Evolutionary conservation across 352 stramenopile species (phyloP).

Genomic region (Globisporangium yorkense): DNA sequence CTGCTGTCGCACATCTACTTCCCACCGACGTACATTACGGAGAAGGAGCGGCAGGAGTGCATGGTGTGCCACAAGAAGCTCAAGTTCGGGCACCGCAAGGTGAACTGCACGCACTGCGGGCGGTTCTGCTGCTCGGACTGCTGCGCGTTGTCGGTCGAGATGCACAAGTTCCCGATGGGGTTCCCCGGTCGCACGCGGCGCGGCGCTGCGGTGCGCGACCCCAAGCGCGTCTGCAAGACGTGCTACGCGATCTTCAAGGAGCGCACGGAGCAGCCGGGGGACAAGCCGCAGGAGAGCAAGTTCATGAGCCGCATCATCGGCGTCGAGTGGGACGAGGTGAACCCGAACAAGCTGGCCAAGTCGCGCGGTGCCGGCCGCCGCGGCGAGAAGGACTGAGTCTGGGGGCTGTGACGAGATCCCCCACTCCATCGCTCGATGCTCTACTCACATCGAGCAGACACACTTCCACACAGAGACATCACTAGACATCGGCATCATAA

Average conservation of each 20-base stretch:
- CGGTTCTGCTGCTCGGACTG: slow-evolving; percentile 73
- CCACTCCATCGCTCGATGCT: neutral
- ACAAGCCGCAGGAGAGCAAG: slow-evolving; percentile 50
- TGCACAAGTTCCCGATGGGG: slow-evolving; percentile 80
- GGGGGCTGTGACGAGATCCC: neutral
- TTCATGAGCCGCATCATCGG: slow-evolving; percentile 82
- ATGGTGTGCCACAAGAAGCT: slow-evolving; percentile 87
- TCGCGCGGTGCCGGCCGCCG: slow-evolving; percentile 42
- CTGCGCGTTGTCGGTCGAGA: slow-evolving; percentile 55
- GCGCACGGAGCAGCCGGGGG: slow-evolving; percentile 46
- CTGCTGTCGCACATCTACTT: slow-evolving; percentile 85
- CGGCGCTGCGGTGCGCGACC: slow-evolving; percentile 52
- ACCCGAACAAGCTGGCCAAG: slow-evolving; percentile 74
- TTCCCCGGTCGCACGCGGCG: slow-evolving; percentile 72
- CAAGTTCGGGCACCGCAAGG: slow-evolving; percentile 81
- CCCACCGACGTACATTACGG: slow-evolving; percentile 80
- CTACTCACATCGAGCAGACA: neutral
- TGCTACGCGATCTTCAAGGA: slow-evolving; percentile 85
- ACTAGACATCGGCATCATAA: neutral
- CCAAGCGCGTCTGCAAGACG: slow-evolving; percentile 82
- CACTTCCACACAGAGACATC: neutral
- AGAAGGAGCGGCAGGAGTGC: slow-evolving; percentile 77
- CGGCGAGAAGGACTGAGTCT: slow-evolving; percentile 38
- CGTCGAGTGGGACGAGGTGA: slow-evolving; percentile 88
- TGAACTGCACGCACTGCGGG: slow-evolving; percentile 84